These are phyloP conservation scores for Chrysanthemum makinoi DNA, from an alignment of 129 eudicot species.

Conservation along the genomic window DNA sequence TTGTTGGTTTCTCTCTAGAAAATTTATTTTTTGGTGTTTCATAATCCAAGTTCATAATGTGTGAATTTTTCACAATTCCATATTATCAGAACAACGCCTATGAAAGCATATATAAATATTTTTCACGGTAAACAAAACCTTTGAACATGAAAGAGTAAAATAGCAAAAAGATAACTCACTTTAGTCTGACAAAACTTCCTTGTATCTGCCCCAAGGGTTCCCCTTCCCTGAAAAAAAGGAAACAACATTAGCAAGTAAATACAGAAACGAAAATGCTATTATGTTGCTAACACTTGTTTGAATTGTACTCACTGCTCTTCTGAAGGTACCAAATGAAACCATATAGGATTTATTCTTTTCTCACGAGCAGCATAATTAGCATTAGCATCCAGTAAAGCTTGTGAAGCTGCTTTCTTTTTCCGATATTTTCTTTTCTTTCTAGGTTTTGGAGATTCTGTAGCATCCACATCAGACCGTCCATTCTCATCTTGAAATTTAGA, in stretches of 20 bases:
- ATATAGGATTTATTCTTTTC: conserved; percentile 51
- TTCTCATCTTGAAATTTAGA: conserved; percentile 56
- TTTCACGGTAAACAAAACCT: not conserved
- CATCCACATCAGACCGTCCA: conserved; percentile 41
- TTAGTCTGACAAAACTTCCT: conserved; percentile 71
- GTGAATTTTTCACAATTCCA: not conserved
- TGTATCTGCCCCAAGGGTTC: conserved; percentile 68
- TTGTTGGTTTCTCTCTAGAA: no score
- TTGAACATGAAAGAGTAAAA: conserved; percentile 8
- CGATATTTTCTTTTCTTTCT: conserved; percentile 49
- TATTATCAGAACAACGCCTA: not conserved
- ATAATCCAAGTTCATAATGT: not conserved
- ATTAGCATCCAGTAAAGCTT: conserved; percentile 49
- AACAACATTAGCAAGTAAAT: conserved; percentile 17
- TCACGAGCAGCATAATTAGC: conserved; percentile 41
- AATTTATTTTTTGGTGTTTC: no score
- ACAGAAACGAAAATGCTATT: not conserved
- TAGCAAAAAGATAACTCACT: conserved; percentile 43
- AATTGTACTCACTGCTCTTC: conserved; percentile 57
- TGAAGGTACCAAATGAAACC: conserved; percentile 76
- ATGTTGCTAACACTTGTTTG: not conserved
- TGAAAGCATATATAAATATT: not conserved
- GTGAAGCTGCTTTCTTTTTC: conserved; percentile 53
- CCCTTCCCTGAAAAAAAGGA: conserved; percentile 56
- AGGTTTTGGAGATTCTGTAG: conserved; percentile 54